Conservation (phyloP, 208 protist species). For the Trypanosoma mega region DNA sequence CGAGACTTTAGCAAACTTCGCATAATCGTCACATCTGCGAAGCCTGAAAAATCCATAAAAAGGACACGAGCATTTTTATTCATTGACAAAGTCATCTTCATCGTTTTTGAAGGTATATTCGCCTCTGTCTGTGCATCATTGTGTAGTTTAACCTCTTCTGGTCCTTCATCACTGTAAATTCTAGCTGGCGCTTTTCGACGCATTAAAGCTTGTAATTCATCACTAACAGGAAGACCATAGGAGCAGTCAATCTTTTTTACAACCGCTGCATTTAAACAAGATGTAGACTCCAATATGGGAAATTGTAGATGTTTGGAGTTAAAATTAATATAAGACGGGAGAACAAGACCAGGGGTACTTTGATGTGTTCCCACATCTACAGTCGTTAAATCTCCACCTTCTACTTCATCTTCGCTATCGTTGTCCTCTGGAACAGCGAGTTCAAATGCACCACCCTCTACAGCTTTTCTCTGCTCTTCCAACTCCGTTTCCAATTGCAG, state of each 20-base stretch:
- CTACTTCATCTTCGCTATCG: constrained; percentile 37
- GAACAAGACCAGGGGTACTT: constrained; percentile 48
- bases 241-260: constrained; percentile 50
- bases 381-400: constrained; percentile 9
- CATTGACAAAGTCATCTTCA: constrained; percentile 20
- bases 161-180: constrained; percentile 54
- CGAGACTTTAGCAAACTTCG: constrained; percentile 57
- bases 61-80: constrained; percentile 56
- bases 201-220: constrained; percentile 69
- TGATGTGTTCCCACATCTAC: constrained; percentile 15
- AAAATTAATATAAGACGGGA: constrained; percentile 70
- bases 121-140: constrained; percentile 87
- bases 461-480: constrained; percentile 40
- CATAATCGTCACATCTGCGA: constrained; percentile 62
- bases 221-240: constrained; percentile 81
- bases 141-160: constrained; percentile 50
- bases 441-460: constrained; percentile 27
- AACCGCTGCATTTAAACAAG: constrained; percentile 44
- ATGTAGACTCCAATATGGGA: constrained; percentile 52
- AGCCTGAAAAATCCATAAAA: constrained; percentile 70
- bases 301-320: constrained; percentile 71
- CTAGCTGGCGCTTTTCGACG: constrained; percentile 57
- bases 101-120: constrained; percentile 82
- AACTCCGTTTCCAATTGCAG: constrained; percentile 58
- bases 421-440: constrained; percentile 32